Base-by-base conservation (phyloP, 305 asterid genomes). In the Vinca major region DNA sequence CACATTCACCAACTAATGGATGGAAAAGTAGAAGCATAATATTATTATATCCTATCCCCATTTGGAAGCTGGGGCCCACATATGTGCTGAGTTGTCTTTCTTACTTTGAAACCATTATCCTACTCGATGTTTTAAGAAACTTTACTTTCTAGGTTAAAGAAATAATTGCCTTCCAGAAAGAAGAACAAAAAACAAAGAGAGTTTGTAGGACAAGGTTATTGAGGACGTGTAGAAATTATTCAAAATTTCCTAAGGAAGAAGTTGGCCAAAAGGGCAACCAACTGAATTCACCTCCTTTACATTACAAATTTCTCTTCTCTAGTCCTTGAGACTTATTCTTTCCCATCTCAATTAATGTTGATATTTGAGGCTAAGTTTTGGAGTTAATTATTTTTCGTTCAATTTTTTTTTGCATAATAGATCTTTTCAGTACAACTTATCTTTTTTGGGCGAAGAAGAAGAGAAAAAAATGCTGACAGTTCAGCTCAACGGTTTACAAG, bases 361-460 rank as follows among this genome's bases (percentile, higher is more conserved):
- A 60, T 79, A 68, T 58, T 48, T 68, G 75, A 66, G 77, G 76
- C 75, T 69, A 71, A 67, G 71, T 54, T 71, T 76, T 74, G 79
- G 78, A 78, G 80, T 82, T 84, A 77, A 80, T 80, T 79, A 37
- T 77, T 80, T 81, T 79, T 86, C 83, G 83, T 81, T 84, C 87
- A 79, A 84, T 75, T 75, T 86, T 80, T 75, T 36, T 75, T 36
- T 66, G 60, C 44, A 73, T 81, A 80, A 85, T 90, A 83, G 89
- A 86, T 86, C 76, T 73, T 79, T 80, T 86, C 86, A 75, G 67
- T 81, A 78, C 88, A 19, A 78, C 85, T 71, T 77, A 80, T 75
- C 83, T 76, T 79, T 88, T 78, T 83, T 81, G 66, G 83, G 92
- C 47, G 91, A 83, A 80, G 92, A 87, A 73, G 87, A 82, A 80